Conservation (phyloP, 2,329 filamentous ascomycete species). For the Neofusicoccum cordaticola region DNA sequence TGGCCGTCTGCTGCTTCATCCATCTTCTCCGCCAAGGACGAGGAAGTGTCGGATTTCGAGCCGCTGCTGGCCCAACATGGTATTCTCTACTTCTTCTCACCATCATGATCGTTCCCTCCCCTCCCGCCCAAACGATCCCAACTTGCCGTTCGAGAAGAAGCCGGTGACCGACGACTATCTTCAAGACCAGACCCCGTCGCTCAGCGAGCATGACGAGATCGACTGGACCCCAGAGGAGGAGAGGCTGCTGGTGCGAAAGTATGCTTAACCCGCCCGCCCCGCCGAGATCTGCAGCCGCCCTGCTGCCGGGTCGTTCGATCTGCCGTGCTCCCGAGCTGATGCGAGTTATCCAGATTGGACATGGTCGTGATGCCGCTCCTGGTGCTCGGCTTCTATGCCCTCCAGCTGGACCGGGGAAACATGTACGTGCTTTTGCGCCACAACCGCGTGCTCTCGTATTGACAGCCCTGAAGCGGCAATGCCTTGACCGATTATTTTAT, state of each 20-base stretch:
- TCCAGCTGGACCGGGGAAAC: conserved; percentile 34
- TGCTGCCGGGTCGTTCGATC: too few species aligned
- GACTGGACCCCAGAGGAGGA: conserved; percentile 20
- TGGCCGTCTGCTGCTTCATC: conserved; percentile 5
- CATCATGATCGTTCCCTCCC: not conserved
- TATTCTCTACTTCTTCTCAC: conserved; percentile 4
- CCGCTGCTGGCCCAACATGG: conserved; percentile 10
- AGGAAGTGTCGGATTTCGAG: not conserved
- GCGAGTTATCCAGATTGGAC: conserved; percentile 4
- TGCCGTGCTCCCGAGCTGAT: not conserved
- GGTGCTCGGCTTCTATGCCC: conserved; percentile 27
- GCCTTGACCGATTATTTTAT: conserved; percentile 54
- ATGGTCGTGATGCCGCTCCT: conserved; percentile 26
- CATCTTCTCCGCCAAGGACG: conserved; percentile 6
- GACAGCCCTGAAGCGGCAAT: conserved; percentile 44
- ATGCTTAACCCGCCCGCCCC: not conserved
- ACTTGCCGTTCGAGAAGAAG: not conserved
- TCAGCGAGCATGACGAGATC: conserved; percentile 12
- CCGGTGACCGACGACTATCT: conserved; percentile 4
- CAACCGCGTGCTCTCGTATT: not conserved
- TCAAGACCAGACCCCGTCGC: conserved; percentile 14
- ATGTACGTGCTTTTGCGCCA: conserved; percentile 14
- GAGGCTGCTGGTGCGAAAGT: conserved; percentile 18
- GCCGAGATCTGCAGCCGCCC: too few species aligned
- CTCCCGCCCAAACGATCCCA: not conserved